These are phyloP conservation scores for Pythium graminicola DNA, from an alignment of 352 stramenopile genomes.

Conservation along the genomic window DNA sequence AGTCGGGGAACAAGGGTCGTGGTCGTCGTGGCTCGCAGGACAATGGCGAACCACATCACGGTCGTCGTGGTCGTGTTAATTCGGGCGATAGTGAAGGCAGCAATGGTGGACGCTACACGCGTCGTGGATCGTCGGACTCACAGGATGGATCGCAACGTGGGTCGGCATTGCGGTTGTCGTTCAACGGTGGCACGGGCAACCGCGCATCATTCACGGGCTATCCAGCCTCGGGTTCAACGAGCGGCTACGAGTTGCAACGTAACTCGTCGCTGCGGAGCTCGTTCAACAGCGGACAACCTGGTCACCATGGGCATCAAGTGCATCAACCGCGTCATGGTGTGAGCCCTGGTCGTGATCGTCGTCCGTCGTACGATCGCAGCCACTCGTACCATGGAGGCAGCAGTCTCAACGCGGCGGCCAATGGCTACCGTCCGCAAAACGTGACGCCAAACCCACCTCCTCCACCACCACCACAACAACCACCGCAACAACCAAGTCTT, in stretches of 20 bases:
- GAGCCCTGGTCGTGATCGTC: constrained; percentile 25
- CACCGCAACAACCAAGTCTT: constrained; percentile 1
- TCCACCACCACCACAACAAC: constrained; percentile 4
- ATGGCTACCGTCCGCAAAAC: constrained; percentile 3
- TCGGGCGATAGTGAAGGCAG: constrained; percentile 17
- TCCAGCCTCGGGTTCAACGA: constrained; percentile 13
- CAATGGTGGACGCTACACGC: constrained; percentile 27
- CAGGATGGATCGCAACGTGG: constrained; percentile 18
- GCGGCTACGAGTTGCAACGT: constrained; percentile 25
- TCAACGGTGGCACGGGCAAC: constrained; percentile 20
- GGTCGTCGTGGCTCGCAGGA: constrained; percentile 30
- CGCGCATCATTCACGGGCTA: constrained; percentile 23
- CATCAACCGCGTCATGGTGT: constrained; percentile 35
- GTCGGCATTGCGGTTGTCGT: constrained; percentile 15
- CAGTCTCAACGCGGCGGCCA: constrained; percentile 11
- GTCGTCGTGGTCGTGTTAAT: constrained; percentile 15
- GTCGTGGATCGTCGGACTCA: constrained; percentile 59
- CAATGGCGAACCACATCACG: constrained; percentile 15
- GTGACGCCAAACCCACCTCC: neutral
- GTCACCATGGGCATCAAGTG: constrained; percentile 8
- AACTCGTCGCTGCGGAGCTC: constrained; percentile 31
- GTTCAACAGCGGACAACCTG: constrained; percentile 25
- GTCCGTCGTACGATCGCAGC: constrained; percentile 25
- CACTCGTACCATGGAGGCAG: constrained; percentile 24
- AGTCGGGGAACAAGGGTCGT: constrained; percentile 18